Percentiles rank a stretch among this genome's conserved stretches.
phyloP scores from a whole-genome alignment of 169 alveolate species.

The Cryptosporidium sp. region DNA sequence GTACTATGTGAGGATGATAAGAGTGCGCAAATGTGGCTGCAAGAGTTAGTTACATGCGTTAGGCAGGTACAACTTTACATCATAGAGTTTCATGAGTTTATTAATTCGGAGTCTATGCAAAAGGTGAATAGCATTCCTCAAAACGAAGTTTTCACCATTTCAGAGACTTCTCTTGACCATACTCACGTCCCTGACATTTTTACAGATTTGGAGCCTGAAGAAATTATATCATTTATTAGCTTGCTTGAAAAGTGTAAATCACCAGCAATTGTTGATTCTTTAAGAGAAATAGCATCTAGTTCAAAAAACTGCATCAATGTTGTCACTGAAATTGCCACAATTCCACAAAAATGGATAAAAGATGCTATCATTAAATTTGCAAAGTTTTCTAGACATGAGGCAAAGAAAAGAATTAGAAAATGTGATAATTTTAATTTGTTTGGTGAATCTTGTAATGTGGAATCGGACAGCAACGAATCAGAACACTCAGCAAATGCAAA shows the following conservation, averaged over 20 bases:
- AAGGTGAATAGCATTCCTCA: conserved; percentile 16
- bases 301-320: conserved; percentile 21
- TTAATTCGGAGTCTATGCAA: neutral
- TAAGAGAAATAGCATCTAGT: neutral
- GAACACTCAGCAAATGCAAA: neutral
- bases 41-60: conserved; percentile 56
- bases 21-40: conserved; percentile 60
- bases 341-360: conserved; percentile 21
- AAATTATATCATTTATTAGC: conserved; percentile 24
- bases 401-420: neutral
- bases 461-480: neutral
- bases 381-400: neutral
- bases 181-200: conserved; percentile 63
- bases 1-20: conserved; percentile 44
- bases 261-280: neutral
- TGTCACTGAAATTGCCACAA: neutral
- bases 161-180: conserved; percentile 29
- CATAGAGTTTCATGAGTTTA: conserved; percentile 29
- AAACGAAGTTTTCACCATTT: conserved; percentile 26
- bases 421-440: neutral
- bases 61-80: conserved; percentile 62
- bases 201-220: conserved; percentile 36
- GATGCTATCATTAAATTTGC: conserved; percentile 1
- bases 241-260: conserved; percentile 30
- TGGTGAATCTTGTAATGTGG: neutral